Evolutionary conservation across 345 rosid species (phyloP), one percentile per base, ranked within the genome.

Genomic region (Camelina hispida): DNA sequence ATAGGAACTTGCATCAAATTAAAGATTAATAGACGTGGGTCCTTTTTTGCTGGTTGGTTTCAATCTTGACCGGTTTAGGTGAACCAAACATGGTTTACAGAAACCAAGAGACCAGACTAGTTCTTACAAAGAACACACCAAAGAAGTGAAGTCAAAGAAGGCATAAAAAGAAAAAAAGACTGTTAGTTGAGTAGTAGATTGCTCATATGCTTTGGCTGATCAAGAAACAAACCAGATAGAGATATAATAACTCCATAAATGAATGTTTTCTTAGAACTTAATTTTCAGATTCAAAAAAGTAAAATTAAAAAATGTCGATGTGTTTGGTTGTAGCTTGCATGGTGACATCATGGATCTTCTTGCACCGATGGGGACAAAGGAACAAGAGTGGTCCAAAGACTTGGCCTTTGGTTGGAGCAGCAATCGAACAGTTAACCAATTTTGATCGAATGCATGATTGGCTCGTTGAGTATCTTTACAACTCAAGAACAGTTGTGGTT

Each of bases 361-460:
- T 87, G 61, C 88, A 91, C 71, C 74, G 93, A 68, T 90, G 97
- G 96, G 83, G 72, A 75, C 96, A 90, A 56, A 88, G 91, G 79
- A 83, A 86, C 67, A 75, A 73, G 57, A 84, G 72, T 58, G 98
- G 96, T 22, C 96, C 98, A 0, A 94, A 84, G 77, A 87, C 97
- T n/a, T 91, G 98, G 98, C 97, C 98, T 37, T 65, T 90, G 61
- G 81, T 94, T 2, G 98, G 98, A 66, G 97, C 97, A 47, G 95
- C 93, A 2, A 73, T 94, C 22, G 97, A 94, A 60, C 97, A 94
- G 72, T 78, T 94, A 1, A 16, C 85, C 62, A 94, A 91, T 74
- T 91, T 83, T 65, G 91, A 89, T 50, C 68, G 87, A 52, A 94
- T 94, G 98, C 98, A 94, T 6, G 97, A 94, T 35, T 94, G 98